Conservation (phyloP, 345 rosid genomes). For the Excoecaria agallocha region DNA sequence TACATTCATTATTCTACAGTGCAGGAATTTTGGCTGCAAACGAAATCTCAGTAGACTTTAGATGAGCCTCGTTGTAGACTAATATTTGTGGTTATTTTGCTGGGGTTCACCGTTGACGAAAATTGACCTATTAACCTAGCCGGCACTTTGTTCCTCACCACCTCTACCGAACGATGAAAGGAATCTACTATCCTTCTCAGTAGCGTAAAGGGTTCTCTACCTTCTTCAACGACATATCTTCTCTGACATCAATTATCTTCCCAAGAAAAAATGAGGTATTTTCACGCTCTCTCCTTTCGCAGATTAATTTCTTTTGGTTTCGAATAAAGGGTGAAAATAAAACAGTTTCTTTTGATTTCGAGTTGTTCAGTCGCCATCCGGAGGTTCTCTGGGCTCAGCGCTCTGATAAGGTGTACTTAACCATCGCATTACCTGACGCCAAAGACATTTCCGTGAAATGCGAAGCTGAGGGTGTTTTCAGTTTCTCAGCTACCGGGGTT, state of each 20-base stretch:
- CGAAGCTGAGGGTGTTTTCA: slow-evolving; percentile 64
- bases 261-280: neutral
- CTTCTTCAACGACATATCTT: neutral
- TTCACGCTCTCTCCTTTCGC: neutral
- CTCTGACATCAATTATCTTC: neutral
- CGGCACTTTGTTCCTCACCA: too few species aligned
- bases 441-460: slow-evolving; percentile 69
- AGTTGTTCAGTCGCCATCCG: slow-evolving; percentile 60
- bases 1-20: too few species aligned
- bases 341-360: neutral
- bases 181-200: too few species aligned
- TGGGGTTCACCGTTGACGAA: too few species aligned
- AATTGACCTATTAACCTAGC: too few species aligned
- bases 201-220: neutral
- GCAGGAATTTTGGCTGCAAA: too few species aligned
- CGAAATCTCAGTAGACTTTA: too few species aligned
- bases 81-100: too few species aligned
- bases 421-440: slow-evolving; percentile 84
- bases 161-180: too few species aligned
- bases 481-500: slow-evolving; percentile 75
- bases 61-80: too few species aligned
- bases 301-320: neutral
- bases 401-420: slow-evolving; percentile 76
- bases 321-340: neutral
- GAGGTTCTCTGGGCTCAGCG: slow-evolving; percentile 98